Conservation (phyloP, 768 basidiomycete species). For the Amylocystis lapponica region DNA sequence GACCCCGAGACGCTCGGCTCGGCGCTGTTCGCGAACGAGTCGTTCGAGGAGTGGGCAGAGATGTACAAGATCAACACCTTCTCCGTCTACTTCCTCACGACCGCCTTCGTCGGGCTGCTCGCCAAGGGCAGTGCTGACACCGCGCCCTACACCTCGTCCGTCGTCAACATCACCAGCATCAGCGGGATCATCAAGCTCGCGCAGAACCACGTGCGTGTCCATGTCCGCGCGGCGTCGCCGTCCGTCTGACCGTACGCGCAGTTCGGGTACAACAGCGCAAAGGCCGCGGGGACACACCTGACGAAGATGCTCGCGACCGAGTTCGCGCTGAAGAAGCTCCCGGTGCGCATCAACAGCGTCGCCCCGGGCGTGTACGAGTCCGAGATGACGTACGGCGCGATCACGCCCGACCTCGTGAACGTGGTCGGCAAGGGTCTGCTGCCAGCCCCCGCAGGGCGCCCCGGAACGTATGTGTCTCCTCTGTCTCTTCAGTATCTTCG, state of each 20-base stretch:
- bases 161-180: slow-evolving; percentile 76
- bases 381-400: slow-evolving; percentile 60
- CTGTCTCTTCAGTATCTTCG: background rate
- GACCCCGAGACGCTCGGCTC: slow-evolving; percentile 59
- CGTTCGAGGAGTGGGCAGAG: slow-evolving; percentile 55
- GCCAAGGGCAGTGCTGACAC: slow-evolving; percentile 63
- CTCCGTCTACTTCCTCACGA: slow-evolving; percentile 73
- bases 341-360: slow-evolving; percentile 65
- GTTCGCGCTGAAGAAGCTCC: slow-evolving; percentile 59
- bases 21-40: slow-evolving; percentile 66
- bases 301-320: slow-evolving; percentile 75
- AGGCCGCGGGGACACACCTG: slow-evolving; percentile 73
- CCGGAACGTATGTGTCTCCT: slow-evolving; percentile 55
- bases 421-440: slow-evolving; percentile 52
- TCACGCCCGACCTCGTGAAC: slow-evolving; percentile 43
- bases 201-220: slow-evolving; percentile 64
- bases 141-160: slow-evolving; percentile 51
- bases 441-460: slow-evolving; percentile 55
- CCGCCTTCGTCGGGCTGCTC: slow-evolving; percentile 70
- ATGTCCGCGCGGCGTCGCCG: background rate
- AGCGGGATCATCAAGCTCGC: slow-evolving; percentile 67
- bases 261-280: slow-evolving; percentile 81
- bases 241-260: slow-evolving; percentile 19
- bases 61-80: slow-evolving; percentile 66
- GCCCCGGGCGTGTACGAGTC: slow-evolving; percentile 75